A percentile compares a stretch with the other conserved stretches of the same genome.
phyloP scores from a whole-genome alignment of 108 stramenopile genomes.

The Cyclotella cryptica region DNA sequence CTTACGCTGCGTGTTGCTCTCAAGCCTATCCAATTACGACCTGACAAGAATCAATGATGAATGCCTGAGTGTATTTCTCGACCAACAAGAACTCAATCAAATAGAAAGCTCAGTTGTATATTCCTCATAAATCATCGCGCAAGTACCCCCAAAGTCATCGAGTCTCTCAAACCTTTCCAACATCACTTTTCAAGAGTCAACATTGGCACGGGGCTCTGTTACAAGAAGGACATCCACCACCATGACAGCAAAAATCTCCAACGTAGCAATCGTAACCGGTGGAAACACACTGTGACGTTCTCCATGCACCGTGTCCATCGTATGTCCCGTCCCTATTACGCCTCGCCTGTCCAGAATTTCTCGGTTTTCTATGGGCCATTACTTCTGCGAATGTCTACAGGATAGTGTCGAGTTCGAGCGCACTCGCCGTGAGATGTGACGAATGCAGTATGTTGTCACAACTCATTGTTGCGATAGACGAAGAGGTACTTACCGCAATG shows the following conservation, averaged over 20 bases:
- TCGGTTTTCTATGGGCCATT: background rate
- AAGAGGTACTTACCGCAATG: background rate
- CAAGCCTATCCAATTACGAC: no score
- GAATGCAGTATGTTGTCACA: background rate
- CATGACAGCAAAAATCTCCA: background rate
- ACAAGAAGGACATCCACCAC: constrained; percentile 1
- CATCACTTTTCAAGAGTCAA: background rate
- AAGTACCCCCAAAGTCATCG: no score
- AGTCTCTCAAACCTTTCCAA: no score
- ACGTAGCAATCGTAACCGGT: background rate
- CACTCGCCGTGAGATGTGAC: background rate
- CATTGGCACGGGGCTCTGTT: background rate
- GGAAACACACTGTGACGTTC: background rate
- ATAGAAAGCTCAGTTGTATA: no score
- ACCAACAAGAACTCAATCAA: no score
- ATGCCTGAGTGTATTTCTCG: no score
- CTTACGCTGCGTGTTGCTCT: no score
- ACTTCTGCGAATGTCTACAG: background rate
- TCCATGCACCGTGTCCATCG: background rate
- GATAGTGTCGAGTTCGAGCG: background rate
- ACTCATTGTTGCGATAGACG: background rate
- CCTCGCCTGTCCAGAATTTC: background rate
- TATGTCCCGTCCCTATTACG: background rate
- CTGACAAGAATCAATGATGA: no score
- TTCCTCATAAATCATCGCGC: no score